A percentile compares a stretch with the other conserved stretches of the same genome.
These are phyloP conservation scores for Thamnidium elegans DNA, from an alignment of 192 early-diverging fungal genomes.

Conservation along the genomic window DNA sequence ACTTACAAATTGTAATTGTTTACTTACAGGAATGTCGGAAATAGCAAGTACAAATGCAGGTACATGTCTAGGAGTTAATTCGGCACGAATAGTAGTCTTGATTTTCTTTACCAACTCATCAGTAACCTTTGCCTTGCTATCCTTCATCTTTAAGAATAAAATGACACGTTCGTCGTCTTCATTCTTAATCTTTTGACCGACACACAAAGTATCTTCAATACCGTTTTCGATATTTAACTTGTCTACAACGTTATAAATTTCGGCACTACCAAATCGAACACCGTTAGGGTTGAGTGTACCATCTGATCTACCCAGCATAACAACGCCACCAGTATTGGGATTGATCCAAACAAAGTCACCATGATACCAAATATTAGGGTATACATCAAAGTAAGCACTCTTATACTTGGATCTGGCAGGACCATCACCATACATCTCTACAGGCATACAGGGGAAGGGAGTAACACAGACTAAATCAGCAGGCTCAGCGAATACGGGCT, in stretches of 20 bases:
- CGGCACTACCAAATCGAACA: conserved; percentile 90
- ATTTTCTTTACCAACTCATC: conserved; percentile 66
- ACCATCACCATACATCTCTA: conserved; percentile 88
- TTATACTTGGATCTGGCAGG: conserved; percentile 69
- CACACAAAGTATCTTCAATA: conserved; percentile 82
- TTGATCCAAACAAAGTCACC: conserved; percentile 92
- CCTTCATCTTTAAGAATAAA: conserved; percentile 83
- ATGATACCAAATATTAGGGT: conserved; percentile 90
- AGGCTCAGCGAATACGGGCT: conserved; percentile 64
- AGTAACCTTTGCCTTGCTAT: conserved; percentile 52
- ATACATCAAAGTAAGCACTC: conserved; percentile 85
- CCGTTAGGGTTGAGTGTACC: conserved; percentile 92
- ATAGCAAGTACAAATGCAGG: conserved; percentile 82
- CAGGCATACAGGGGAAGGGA: conserved; percentile 98
- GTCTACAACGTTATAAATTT: conserved; percentile 92
- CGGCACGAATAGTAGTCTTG: conserved; percentile 72
- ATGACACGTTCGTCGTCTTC: conserved; percentile 89
- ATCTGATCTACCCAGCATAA: conserved; percentile 93
- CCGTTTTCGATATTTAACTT: conserved; percentile 56
- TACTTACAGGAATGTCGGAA: conserved; percentile 75
- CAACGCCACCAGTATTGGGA: conserved; percentile 80
- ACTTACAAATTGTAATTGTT: not conserved
- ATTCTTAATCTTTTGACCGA: conserved; percentile 77
- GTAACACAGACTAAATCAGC: conserved; percentile 91
- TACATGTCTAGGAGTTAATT: conserved; percentile 89